Evolutionary conservation across 306 rosid species (phyloP).

Genomic region (Ormosia semicastrata): DNA sequence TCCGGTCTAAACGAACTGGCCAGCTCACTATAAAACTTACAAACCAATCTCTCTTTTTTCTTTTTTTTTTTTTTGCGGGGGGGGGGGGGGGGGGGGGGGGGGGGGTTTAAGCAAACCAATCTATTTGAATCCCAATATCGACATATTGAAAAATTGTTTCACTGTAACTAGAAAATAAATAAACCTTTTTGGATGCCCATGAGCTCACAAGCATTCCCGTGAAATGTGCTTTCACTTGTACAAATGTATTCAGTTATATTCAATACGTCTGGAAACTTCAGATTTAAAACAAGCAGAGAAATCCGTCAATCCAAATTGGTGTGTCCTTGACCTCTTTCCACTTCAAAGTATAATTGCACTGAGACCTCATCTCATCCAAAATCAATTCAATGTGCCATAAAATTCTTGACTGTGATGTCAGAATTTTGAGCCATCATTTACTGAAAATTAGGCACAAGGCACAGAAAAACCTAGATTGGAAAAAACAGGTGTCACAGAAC

Average conservation of each 20-base stretch:
- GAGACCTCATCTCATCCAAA: neutral
- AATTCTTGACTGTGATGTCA: slow-evolving; percentile 4
- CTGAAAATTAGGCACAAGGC: slow-evolving; percentile 8
- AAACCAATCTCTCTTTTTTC: too few relatives aligned
- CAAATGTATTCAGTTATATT: neutral
- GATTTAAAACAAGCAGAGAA: neutral
- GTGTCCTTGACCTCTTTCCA: slow-evolving; percentile 1
- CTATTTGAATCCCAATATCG: neutral
- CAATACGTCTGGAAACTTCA: neutral
- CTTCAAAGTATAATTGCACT: neutral
- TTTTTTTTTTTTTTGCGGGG: too few relatives aligned
- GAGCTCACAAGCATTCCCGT: neutral
- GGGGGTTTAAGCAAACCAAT: too few relatives aligned
- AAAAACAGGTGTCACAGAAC: neutral
- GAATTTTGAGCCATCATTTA: neutral
- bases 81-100: too few relatives aligned
- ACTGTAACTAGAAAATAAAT: neutral
- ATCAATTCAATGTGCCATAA: slow-evolving; percentile 2
- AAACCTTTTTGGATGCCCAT: neutral
- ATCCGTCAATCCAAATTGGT: neutral
- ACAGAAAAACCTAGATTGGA: slow-evolving; percentile 5
- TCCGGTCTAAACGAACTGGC: too few relatives aligned
- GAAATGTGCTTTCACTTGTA: neutral
- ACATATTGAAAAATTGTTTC: neutral
- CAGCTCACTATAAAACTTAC: slow-evolving; percentile 5